A percentile compares a stretch with the other conserved stretches of the same genome.
Conservation (phyloP, 2,329 filamentous ascomycete species). For the Aspergillus phoenicis region DNA sequence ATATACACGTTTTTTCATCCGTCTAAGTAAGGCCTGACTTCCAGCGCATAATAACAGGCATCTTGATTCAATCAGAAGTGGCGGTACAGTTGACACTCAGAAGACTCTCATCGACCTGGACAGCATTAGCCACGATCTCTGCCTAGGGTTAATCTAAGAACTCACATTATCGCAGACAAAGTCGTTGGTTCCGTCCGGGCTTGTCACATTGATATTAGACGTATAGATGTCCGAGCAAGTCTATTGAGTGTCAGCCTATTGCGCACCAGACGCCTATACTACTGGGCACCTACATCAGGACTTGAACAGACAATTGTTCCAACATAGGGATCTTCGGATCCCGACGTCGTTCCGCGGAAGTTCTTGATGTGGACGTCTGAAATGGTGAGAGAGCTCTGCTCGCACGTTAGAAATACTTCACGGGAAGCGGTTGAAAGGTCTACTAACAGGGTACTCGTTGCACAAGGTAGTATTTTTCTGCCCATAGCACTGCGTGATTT, state of each 20-base stretch:
- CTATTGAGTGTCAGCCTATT: slow-evolving; percentile 18
- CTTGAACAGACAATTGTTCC: slow-evolving; percentile 54
- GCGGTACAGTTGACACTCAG: slow-evolving; percentile 42
- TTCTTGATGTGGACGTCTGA: slow-evolving; percentile 59
- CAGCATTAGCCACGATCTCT: background rate
- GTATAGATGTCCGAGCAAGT: slow-evolving; percentile 52
- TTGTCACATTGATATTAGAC: slow-evolving; percentile 50
- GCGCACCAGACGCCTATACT: background rate
- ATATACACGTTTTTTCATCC: background rate
- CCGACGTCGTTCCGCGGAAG: slow-evolving; percentile 58
- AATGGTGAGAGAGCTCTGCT: slow-evolving; percentile 53
- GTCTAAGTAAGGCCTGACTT: background rate
- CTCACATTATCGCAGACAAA: slow-evolving; percentile 51
- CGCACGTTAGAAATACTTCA: background rate
- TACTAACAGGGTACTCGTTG: slow-evolving; percentile 56
- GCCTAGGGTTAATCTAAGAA: background rate
- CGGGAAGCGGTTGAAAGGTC: background rate
- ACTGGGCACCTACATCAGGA: slow-evolving; percentile 45
- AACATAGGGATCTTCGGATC: slow-evolving; percentile 47
- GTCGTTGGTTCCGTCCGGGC: slow-evolving; percentile 49
- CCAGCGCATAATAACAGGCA: background rate
- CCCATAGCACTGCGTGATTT: slow-evolving; percentile 67
- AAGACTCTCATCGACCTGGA: slow-evolving; percentile 34
- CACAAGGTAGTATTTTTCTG: slow-evolving; percentile 65
- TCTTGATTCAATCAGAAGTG: background rate